Conservation (phyloP, 1,284 basidiomycete genomes). For the Ceraceosorus guamensis region DNA sequence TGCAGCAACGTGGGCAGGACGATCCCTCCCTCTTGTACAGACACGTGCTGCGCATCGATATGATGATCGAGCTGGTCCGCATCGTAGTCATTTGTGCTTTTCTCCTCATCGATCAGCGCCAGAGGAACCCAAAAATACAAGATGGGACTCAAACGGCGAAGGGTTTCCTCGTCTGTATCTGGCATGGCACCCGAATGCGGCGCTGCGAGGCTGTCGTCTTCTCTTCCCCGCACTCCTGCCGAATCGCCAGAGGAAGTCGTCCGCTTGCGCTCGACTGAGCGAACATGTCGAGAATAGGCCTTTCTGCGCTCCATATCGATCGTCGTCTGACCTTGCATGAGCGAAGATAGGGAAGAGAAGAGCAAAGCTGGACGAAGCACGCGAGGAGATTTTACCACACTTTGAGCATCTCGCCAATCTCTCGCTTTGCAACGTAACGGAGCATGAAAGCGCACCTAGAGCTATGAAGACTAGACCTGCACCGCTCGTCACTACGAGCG, state of each 20-base stretch:
- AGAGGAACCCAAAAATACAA: constrained; percentile 6
- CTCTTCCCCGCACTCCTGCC: no score
- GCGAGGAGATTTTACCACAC: not conserved
- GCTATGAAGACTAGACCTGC: not conserved
- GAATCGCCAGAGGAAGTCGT: no score
- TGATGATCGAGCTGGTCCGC: no score
- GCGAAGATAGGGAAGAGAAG: constrained; percentile 1
- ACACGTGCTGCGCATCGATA: no score
- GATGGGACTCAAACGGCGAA: not conserved
- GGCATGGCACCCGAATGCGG: no score
- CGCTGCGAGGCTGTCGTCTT: no score
- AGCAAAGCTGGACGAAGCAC: not conserved
- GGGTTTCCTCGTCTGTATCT: no score
- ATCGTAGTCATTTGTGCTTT: no score
- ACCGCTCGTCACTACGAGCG: not conserved
- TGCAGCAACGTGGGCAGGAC: not conserved
- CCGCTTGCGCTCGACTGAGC: no score
- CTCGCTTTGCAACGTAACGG: no score
- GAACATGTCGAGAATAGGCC: not conserved
- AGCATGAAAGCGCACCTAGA: not conserved
- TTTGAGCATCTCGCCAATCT: not conserved
- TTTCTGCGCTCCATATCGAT: constrained; percentile 6
- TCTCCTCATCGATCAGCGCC: not conserved
- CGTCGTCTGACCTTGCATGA: constrained; percentile 3
- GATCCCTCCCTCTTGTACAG: not conserved